These are phyloP conservation scores for Dillenia turbinata DNA, from an alignment of 164 flowering plant genomes.

Conservation along the genomic window DNA sequence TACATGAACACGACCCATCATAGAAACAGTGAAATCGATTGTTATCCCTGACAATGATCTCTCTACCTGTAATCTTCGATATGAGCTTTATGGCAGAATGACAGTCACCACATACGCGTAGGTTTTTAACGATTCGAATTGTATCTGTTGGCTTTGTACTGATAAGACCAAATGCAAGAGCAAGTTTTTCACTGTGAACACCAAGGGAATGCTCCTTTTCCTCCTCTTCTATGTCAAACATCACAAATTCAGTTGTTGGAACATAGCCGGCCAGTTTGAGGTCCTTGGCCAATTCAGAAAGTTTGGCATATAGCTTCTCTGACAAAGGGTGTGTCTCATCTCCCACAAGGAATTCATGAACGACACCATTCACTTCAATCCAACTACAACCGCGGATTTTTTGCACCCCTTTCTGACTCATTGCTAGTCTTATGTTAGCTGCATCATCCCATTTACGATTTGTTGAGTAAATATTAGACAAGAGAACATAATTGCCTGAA, in stretches of 20 bases:
- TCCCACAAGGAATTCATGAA: conserved; percentile 31
- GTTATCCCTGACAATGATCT: conserved; percentile 25
- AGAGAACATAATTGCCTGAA: conserved; percentile 27
- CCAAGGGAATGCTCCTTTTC: conserved; percentile 30
- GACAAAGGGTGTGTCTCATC: conserved; percentile 19
- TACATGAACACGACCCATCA: conserved; percentile 32
- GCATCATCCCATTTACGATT: conserved; percentile 28
- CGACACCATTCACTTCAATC: conserved; percentile 24
- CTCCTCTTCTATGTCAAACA: conserved; percentile 32
- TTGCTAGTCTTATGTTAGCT: conserved; percentile 19
- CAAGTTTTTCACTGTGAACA: conserved; percentile 33
- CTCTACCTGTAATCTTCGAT: conserved; percentile 22
- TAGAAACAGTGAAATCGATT: conserved; percentile 26
- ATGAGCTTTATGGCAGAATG: conserved; percentile 25
- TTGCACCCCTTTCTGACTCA: conserved; percentile 17
- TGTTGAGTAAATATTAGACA: conserved; percentile 24
- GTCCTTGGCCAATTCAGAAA: conserved; percentile 21
- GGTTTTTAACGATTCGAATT: conserved; percentile 28
- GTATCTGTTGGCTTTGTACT: conserved; percentile 4
- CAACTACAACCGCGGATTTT: conserved; percentile 32
- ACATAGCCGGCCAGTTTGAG: conserved; percentile 20
- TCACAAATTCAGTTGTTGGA: conserved; percentile 22
- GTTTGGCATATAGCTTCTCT: conserved; percentile 22
- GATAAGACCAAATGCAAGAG: conserved; percentile 30
- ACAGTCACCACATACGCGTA: conserved; percentile 30